These are phyloP conservation scores for Epichloe amarillans DNA, from an alignment of 2,329 filamentous ascomycete species.

Conservation along the genomic window DNA sequence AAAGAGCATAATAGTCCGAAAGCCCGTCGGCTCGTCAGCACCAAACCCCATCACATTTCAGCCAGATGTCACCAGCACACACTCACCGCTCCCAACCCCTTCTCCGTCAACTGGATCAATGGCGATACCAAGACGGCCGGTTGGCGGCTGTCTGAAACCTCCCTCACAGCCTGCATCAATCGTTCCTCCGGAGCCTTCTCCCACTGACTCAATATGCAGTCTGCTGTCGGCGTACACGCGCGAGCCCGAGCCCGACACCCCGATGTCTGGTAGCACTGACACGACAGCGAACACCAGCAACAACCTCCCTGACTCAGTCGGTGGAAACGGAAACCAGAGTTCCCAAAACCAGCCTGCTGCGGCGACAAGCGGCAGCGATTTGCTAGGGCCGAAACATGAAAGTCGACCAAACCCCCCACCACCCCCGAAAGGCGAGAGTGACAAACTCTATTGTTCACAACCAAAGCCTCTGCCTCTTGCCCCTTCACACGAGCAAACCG, in stretches of 20 bases:
- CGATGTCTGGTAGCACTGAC: constrained; percentile 4
- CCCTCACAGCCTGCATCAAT: constrained; percentile 4
- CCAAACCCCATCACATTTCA: neutral
- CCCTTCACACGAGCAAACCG: constrained; percentile 12
- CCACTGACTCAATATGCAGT: constrained; percentile 38
- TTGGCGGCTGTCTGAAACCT: constrained; percentile 7
- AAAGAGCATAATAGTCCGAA: constrained; percentile 9
- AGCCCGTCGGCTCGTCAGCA: constrained; percentile 9
- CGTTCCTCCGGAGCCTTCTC: constrained; percentile 20
- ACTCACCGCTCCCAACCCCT: constrained; percentile 9
- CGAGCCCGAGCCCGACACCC: constrained; percentile 30
- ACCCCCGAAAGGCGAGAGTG: constrained; percentile 13
- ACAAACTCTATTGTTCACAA: constrained; percentile 5
- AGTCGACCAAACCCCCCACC: constrained; percentile 6
- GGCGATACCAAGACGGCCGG: constrained; percentile 25
- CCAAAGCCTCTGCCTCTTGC: constrained; percentile 5
- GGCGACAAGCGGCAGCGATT: neutral
- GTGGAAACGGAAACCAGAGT: neutral
- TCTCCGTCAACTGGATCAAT: constrained; percentile 11
- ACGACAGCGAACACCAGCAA: constrained; percentile 3
- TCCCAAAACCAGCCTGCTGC: neutral
- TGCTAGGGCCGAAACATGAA: neutral
- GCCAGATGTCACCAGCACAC: neutral
- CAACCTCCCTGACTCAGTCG: neutral
- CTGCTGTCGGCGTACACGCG: constrained; percentile 42